A percentile compares a stretch with the other conserved stretches of the same genome.
These are phyloP conservation scores for Brasenia schreberi DNA, from an alignment of 164 flowering plant species.

Conservation along the genomic window DNA sequence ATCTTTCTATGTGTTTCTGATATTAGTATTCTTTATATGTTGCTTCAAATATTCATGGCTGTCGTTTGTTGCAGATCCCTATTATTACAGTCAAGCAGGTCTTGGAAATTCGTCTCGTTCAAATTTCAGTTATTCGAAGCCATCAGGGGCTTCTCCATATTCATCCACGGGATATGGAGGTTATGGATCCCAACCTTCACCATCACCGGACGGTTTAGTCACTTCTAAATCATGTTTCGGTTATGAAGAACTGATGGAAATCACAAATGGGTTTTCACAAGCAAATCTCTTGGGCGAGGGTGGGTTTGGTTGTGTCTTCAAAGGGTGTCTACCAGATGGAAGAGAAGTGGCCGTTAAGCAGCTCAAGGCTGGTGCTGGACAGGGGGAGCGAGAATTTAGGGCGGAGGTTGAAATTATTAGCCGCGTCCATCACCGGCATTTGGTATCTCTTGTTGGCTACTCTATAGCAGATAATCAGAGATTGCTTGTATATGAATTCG, in stretches of 20 bases:
- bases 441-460: conserved; percentile 88
- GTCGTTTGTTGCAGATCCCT: background rate
- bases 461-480: conserved; percentile 61
- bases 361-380: conserved; percentile 71
- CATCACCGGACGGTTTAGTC: conserved; percentile 52
- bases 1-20: background rate
- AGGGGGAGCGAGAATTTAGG: conserved; percentile 80
- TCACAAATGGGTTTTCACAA: conserved; percentile 63
- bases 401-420: conserved; percentile 73
- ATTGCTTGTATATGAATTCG: conserved; percentile 71
- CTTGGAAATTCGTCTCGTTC: conserved; percentile 24
- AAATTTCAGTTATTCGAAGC: conserved; percentile 20
- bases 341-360: conserved; percentile 83
- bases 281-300: conserved; percentile 79
- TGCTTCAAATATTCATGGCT: background rate
- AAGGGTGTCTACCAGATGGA: conserved; percentile 64
- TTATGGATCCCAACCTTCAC: conserved; percentile 11
- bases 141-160: conserved; percentile 27
- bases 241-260: conserved; percentile 49
- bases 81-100: background rate
- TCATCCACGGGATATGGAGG: conserved; percentile 28
- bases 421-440: conserved; percentile 75
- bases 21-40: background rate
- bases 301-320: conserved; percentile 80
- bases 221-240: conserved; percentile 51